phyloP scores from a whole-genome alignment of 1,139 yeast species.

The Suhomyces taliae region DNA sequence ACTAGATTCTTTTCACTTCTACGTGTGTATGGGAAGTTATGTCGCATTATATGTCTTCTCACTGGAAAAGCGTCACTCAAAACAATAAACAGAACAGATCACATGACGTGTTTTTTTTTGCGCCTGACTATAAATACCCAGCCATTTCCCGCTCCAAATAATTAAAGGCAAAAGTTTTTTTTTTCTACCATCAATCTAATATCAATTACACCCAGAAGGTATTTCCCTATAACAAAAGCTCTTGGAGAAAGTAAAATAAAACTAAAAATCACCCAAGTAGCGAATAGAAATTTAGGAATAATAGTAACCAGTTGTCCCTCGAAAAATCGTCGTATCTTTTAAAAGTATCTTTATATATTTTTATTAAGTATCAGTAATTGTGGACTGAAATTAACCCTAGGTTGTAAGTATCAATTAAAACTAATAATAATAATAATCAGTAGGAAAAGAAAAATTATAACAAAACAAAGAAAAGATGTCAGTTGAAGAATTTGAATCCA shows the following conservation, averaged over 20 bases:
- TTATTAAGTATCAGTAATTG: conserved; percentile 2
- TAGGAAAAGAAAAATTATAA: not conserved
- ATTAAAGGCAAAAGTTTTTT: not conserved
- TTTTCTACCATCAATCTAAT: not conserved
- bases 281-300: not conserved
- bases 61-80: no score
- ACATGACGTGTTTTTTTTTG: no score
- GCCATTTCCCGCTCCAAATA: not conserved
- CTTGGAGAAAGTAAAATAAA: not conserved
- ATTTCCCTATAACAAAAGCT: not conserved
- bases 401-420: conserved; percentile 2
- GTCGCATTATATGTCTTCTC: no score
- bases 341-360: conserved; percentile 9
- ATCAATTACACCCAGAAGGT: not conserved
- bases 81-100: no score
- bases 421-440: not conserved
- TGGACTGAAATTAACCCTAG: conserved; percentile 2
- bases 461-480: conserved; percentile 22
- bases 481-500: conserved; percentile 64
- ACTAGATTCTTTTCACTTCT: no score
- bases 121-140: not conserved
- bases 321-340: not conserved
- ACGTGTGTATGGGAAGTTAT: no score
- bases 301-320: not conserved
- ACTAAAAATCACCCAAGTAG: not conserved